Conservation (phyloP, 495 filamentous ascomycete genomes). For the Xylaria sp. region DNA sequence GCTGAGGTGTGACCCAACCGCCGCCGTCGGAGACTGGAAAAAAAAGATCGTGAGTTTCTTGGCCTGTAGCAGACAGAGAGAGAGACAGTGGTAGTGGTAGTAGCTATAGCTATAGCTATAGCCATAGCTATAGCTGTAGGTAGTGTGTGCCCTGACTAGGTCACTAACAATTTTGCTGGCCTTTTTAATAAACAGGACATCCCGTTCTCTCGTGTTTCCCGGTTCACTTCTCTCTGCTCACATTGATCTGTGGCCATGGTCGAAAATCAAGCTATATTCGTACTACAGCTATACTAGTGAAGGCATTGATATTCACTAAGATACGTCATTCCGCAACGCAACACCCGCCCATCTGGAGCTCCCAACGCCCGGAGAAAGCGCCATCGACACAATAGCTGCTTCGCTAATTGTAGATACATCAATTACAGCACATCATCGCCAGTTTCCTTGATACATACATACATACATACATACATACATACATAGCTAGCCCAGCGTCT, state of each 20-base stretch:
- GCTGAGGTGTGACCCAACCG: slow-evolving; percentile 16
- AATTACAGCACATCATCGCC: neutral
- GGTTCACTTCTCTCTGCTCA: too few species aligned
- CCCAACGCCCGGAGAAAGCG: neutral
- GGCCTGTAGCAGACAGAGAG: neutral
- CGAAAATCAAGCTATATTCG: neutral
- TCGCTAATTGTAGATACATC: slow-evolving; percentile 4
- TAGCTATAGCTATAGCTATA: too few species aligned
- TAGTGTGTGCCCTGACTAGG: slow-evolving; percentile 1
- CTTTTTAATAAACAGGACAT: too few species aligned
- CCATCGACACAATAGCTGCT: slow-evolving; percentile 2
- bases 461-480: neutral
- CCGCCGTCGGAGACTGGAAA: slow-evolving; percentile 30
- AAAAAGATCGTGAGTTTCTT: slow-evolving; percentile 45
- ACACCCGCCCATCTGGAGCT: neutral
- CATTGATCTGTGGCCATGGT: neutral
- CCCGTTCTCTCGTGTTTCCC: neutral
- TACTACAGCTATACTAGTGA: neutral
- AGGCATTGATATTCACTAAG: slow-evolving; percentile 21
- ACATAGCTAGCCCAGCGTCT: neutral
- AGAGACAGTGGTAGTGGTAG: too few species aligned
- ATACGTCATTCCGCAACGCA: slow-evolving; percentile 24
- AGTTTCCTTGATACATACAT: neutral
- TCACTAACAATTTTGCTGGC: slow-evolving; percentile 5
- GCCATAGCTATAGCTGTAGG: neutral